A percentile compares a stretch with the other conserved stretches of the same genome.
phyloP scores from a whole-genome alignment of 75 land plant genomes.

The Selaginella moellendorffii region DNA sequence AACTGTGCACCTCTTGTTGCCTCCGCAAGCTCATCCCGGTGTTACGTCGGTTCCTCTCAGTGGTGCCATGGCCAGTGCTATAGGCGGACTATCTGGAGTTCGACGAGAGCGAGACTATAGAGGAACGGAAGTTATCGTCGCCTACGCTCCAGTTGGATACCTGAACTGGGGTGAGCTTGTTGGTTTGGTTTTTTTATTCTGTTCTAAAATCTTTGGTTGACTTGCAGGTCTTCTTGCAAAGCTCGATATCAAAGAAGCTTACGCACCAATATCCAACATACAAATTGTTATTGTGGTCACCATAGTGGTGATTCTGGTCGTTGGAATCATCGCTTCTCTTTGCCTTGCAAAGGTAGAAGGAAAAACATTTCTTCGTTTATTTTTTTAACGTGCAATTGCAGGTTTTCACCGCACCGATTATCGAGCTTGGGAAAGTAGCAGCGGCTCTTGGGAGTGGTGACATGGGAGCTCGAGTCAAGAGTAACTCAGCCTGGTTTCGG shows the following conservation, averaged over 20 bases:
- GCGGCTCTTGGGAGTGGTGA: slow-evolving; percentile 25
- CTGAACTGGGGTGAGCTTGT: slow-evolving; percentile 24
- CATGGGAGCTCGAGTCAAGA: slow-evolving; percentile 22
- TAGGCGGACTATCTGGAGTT: slow-evolving; percentile 13
- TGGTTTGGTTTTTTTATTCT: neutral
- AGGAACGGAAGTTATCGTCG: slow-evolving; percentile 21
- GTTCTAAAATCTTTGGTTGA: neutral
- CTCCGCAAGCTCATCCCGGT: slow-evolving; percentile 10
- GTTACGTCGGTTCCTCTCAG: slow-evolving; percentile 10
- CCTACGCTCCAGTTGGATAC: slow-evolving; percentile 27
- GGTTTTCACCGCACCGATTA: slow-evolving; percentile 25
- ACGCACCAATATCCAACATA: slow-evolving; percentile 21
- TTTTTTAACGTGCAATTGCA: slow-evolving; percentile 6
- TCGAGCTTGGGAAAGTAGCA: slow-evolving; percentile 26
- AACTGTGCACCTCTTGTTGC: slow-evolving; percentile 18
- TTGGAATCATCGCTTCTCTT: slow-evolving; percentile 27
- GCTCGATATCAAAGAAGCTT: slow-evolving; percentile 26
- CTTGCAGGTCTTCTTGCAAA: slow-evolving; percentile 25
- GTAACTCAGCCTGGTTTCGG: slow-evolving; percentile 17
- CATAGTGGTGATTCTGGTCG: slow-evolving; percentile 18
- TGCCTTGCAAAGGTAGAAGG: slow-evolving; percentile 21
- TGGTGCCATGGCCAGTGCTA: slow-evolving; percentile 22
- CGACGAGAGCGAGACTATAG: slow-evolving; percentile 17
- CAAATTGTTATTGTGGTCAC: slow-evolving; percentile 24
- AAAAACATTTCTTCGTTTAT: neutral